Evolutionary conservation across 2,329 filamentous ascomycete genomes (phyloP).

Genomic region (Scedosporium boydii): DNA sequence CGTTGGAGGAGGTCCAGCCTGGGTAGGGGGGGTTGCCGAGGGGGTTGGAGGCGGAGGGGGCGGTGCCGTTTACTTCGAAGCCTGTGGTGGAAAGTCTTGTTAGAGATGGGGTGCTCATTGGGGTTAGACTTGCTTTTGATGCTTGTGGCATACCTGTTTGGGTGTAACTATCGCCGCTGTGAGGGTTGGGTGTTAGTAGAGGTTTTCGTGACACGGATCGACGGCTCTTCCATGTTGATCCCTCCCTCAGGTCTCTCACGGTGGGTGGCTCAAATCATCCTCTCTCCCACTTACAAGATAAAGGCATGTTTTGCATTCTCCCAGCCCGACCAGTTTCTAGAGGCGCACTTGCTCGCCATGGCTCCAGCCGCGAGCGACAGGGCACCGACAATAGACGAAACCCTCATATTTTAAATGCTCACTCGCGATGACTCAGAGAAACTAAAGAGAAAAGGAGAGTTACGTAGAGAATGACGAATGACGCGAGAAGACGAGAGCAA

Average conservation of each 20-base stretch:
- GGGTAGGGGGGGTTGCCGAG: conserved; percentile 53
- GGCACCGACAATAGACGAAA: neutral
- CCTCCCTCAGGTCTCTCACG: too few relatives aligned
- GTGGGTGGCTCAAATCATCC: neutral
- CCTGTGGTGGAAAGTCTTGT: conserved; percentile 19
- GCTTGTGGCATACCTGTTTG: conserved; percentile 13
- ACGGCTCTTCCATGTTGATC: neutral
- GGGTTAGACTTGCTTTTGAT: neutral
- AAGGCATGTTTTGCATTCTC: conserved; percentile 7
- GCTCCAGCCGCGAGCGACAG: conserved; percentile 1
- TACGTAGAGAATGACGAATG: neutral
- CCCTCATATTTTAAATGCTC: neutral
- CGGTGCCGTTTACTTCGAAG: conserved; percentile 41
- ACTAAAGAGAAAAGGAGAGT: too few relatives aligned
- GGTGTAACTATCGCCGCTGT: conserved; percentile 23
- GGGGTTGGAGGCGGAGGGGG: conserved; percentile 45
- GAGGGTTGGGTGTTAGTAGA: neutral
- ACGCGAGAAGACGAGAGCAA: neutral
- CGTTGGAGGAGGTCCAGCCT: conserved; percentile 37
- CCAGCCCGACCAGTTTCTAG: conserved; percentile 4
- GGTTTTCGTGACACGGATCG: neutral
- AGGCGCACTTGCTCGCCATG: neutral
- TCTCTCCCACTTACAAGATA: conserved; percentile 7
- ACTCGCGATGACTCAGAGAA: too few relatives aligned
- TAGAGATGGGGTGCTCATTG: neutral